Percentiles rank a stretch among this genome's conserved stretches.
Evolutionary conservation across 2,329 filamentous ascomycete species (phyloP).

Genomic region (Periconia sp.): DNA sequence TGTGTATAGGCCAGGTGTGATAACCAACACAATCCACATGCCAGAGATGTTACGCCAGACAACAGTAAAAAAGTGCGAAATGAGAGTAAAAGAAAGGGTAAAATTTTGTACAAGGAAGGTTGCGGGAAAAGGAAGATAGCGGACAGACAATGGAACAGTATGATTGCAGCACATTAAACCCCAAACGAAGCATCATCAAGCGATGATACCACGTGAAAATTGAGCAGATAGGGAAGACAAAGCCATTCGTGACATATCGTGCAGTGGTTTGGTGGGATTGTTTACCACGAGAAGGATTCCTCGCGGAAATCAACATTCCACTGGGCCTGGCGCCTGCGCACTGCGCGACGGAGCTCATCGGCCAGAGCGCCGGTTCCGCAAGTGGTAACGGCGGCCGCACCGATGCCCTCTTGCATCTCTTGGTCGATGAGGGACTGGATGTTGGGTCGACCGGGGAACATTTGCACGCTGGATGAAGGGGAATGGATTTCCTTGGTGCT

Average conservation of each 20-base stretch:
- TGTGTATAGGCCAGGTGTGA: neutral
- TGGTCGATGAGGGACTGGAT: conserved; percentile 75
- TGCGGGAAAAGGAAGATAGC: neutral
- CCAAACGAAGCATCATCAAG: neutral
- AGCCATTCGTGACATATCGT: neutral
- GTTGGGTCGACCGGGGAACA: conserved; percentile 88
- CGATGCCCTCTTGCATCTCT: conserved; percentile 79
- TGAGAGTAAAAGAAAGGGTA: neutral
- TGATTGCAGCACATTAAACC: neutral
- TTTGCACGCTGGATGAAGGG: conserved; percentile 78
- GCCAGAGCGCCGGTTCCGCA: conserved; percentile 74
- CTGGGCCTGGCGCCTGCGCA: conserved; percentile 64
- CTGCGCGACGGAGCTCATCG: conserved; percentile 72
- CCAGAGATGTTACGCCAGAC: neutral
- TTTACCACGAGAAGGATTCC: conserved; percentile 70
- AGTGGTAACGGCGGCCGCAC: conserved; percentile 84
- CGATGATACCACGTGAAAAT: neutral
- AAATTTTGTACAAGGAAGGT: conserved; percentile 5
- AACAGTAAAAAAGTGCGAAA: neutral
- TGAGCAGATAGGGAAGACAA: neutral
- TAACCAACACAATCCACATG: neutral
- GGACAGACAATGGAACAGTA: neutral
- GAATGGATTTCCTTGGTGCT: conserved; percentile 80
- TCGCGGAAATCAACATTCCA: conserved; percentile 77
- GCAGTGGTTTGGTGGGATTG: neutral